Evolutionary conservation across 495 filamentous ascomycete species (phyloP).

Genomic region (Penicillium malachiteum): DNA sequence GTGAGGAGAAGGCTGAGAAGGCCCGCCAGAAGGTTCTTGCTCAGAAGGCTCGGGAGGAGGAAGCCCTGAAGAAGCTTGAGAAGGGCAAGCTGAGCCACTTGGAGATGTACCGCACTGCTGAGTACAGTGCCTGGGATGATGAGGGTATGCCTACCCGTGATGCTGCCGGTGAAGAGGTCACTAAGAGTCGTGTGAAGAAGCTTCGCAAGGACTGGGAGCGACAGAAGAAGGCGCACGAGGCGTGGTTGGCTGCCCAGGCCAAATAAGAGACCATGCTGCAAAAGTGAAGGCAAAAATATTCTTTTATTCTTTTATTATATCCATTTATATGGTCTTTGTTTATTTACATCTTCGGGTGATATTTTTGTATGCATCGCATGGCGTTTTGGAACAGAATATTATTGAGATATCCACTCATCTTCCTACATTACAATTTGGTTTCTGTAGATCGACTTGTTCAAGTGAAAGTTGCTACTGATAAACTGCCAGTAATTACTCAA

Average conservation of each 20-base stretch:
- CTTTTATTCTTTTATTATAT: not conserved
- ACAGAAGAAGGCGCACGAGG: constrained; percentile 85
- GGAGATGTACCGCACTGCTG: constrained; percentile 72
- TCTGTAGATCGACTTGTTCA: too few relatives aligned
- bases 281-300: constrained; percentile 8
- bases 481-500: too few relatives aligned
- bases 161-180: constrained; percentile 71
- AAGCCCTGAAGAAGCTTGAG: constrained; percentile 58
- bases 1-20: constrained; percentile 62
- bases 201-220: constrained; percentile 87
- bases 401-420: not conserved
- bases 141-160: constrained; percentile 81
- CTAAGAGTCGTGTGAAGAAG: constrained; percentile 81
- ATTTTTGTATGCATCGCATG: constrained; percentile 27
- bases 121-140: constrained; percentile 80
- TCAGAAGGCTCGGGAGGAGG: constrained; percentile 55
- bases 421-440: too few relatives aligned
- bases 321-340: constrained; percentile 1
- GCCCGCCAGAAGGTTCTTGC: constrained; percentile 55
- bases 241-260: constrained; percentile 48
- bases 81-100: constrained; percentile 68
- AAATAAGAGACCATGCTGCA: constrained; percentile 14
- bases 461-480: too few relatives aligned
- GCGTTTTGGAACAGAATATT: constrained; percentile 30
- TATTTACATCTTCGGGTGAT: not conserved